Percentiles rank a stretch among this genome's conserved stretches.
Evolutionary conservation across 768 basidiomycete genomes (phyloP).

Genomic region (Suillus tomentosus): DNA sequence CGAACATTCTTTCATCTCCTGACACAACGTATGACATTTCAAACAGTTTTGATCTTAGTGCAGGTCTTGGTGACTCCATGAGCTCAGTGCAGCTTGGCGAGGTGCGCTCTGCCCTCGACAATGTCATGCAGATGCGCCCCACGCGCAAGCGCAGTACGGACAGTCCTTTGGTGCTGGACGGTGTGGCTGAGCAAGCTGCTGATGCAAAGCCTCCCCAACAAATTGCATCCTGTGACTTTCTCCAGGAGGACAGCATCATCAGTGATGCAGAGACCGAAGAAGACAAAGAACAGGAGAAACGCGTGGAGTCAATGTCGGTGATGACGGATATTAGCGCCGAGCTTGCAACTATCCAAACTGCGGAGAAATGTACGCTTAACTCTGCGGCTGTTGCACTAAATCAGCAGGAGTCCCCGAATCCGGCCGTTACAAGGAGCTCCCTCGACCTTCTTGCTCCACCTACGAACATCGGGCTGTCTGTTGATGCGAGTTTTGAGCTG

Average conservation of each 20-base stretch:
- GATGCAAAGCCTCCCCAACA: neutral
- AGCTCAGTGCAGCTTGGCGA: constrained; percentile 63
- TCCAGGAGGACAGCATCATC: constrained; percentile 11
- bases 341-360: constrained; percentile 50
- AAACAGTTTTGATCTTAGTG: constrained; percentile 23
- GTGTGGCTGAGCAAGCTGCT: neutral
- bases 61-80: constrained; percentile 40
- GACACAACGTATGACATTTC: constrained; percentile 30
- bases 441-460: constrained; percentile 9
- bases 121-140: constrained; percentile 53
- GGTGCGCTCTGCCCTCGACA: constrained; percentile 72
- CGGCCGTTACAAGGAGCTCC: neutral
- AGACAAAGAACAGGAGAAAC: constrained; percentile 33
- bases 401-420: neutral
- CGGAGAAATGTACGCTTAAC: constrained; percentile 42
- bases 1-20: constrained; percentile 19
- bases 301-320: constrained; percentile 41
- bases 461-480: constrained; percentile 19
- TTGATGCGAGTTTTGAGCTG: constrained; percentile 30
- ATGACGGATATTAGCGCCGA: constrained; percentile 44
- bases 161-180: constrained; percentile 36
- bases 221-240: constrained; percentile 1
- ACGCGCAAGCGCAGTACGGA: constrained; percentile 45
- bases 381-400: constrained; percentile 11
- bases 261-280: constrained; percentile 21